A percentile compares a stretch with the other conserved stretches of the same genome.
Evolutionary conservation across 805 yeast species (phyloP).

Genomic region (Ogataea trehaloabstinens): DNA sequence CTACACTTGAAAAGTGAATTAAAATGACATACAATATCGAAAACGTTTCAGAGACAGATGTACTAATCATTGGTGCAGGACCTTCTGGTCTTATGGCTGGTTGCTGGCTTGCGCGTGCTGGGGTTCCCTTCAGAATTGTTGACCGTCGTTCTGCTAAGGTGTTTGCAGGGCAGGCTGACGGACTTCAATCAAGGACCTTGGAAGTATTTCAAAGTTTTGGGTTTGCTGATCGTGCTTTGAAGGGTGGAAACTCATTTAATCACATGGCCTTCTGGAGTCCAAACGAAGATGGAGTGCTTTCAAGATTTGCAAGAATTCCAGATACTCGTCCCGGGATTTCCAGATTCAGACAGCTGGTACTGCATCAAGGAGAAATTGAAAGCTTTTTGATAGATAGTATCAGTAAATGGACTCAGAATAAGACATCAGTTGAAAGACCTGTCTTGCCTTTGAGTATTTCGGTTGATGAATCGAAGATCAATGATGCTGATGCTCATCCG

Average conservation of each 20-base stretch:
- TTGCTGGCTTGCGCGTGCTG: conserved; percentile 29
- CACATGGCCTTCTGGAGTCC: conserved; percentile 35
- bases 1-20: too few species aligned
- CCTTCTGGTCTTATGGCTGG: conserved; percentile 39
- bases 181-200: conserved; percentile 32
- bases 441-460: conserved; percentile 16
- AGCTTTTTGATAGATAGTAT: conserved; percentile 26
- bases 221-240: conserved; percentile 26
- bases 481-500: conserved; percentile 41
- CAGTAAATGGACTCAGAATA: conserved; percentile 17
- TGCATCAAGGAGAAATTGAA: conserved; percentile 35
- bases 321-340: conserved; percentile 31
- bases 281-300: conserved; percentile 22
- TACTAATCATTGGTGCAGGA: conserved; percentile 37
- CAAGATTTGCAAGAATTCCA: conserved; percentile 26
- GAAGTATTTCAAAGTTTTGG: conserved; percentile 29
- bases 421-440: conserved; percentile 20
- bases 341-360: conserved; percentile 28
- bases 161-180: conserved; percentile 36
- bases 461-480: conserved; percentile 27
- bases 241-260: conserved; percentile 28
- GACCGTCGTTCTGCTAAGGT: conserved; percentile 30
- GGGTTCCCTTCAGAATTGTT: conserved; percentile 28
- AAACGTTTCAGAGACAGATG: conserved; percentile 24
- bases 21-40: conserved; percentile 1